Evolutionary conservation across 768 basidiomycete genomes (phyloP).

Genomic region (Trametes villosa): DNA sequence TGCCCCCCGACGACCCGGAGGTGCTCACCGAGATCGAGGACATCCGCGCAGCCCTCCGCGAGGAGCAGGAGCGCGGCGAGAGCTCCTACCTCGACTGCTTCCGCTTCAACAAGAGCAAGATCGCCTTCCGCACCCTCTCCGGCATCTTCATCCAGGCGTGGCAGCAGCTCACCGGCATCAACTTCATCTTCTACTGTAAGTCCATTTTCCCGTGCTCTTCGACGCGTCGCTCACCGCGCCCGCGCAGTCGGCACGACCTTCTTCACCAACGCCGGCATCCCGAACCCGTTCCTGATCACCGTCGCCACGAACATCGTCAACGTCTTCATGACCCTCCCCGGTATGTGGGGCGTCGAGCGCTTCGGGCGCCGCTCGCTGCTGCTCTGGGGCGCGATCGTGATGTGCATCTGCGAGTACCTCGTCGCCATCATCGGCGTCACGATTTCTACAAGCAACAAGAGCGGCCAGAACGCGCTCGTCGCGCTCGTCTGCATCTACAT

Average conservation of each 20-base stretch:
- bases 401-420: conserved; percentile 83
- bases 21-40: conserved; percentile 52
- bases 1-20: conserved; percentile 52
- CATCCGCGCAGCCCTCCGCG: conserved; percentile 59
- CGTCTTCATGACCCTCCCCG: conserved; percentile 73
- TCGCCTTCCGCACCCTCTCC: conserved; percentile 69
- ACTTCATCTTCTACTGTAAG: conserved; percentile 57
- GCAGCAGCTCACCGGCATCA: conserved; percentile 81
- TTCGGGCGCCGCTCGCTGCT: conserved; percentile 80
- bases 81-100: conserved; percentile 68
- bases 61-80: conserved; percentile 61
- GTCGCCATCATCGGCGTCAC: conserved; percentile 64
- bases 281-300: conserved; percentile 53
- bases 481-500: conserved; percentile 54
- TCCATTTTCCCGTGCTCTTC: background rate
- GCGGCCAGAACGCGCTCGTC: conserved; percentile 62
- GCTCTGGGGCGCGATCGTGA: conserved; percentile 74
- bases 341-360: conserved; percentile 76
- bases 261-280: conserved; percentile 45
- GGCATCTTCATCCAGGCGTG: conserved; percentile 77
- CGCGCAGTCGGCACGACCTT: conserved; percentile 44
- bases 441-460: conserved; percentile 42
- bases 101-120: conserved; percentile 51
- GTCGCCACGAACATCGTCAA: conserved; percentile 76
- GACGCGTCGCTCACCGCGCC: background rate